These are phyloP conservation scores for Ephemerocybe angulata DNA, from an alignment of 768 basidiomycete species.

Conservation along the genomic window DNA sequence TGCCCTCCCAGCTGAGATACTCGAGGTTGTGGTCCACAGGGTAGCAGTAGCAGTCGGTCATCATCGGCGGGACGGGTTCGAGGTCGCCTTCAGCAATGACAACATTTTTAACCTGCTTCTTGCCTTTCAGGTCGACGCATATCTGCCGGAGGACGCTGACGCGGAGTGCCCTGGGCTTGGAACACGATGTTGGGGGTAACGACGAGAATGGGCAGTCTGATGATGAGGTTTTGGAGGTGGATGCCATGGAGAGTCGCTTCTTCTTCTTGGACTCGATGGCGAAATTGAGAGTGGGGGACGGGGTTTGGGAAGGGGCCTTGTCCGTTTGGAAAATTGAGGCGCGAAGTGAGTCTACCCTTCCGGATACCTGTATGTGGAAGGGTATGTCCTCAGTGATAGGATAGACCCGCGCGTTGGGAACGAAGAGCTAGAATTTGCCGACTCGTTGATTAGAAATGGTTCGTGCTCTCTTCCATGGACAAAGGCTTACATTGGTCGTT, in stretches of 20 bases:
- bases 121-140: constrained; percentile 30
- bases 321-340: constrained; percentile 36
- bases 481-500: constrained; percentile 47
- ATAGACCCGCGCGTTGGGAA: constrained; percentile 54
- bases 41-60: constrained; percentile 18
- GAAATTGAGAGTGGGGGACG: constrained; percentile 1
- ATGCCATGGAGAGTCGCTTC: not conserved
- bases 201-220: constrained; percentile 23
- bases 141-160: constrained; percentile 54
- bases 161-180: constrained; percentile 20
- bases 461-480: not conserved
- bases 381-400: constrained; percentile 55
- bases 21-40: constrained; percentile 23
- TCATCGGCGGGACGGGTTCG: constrained; percentile 38
- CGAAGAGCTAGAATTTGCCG: constrained; percentile 43
- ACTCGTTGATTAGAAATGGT: not conserved
- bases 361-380: constrained; percentile 61
- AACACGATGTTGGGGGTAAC: not conserved
- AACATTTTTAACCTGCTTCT: constrained; percentile 35
- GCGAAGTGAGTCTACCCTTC: constrained; percentile 40
- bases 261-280: constrained; percentile 8
- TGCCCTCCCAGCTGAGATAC: constrained; percentile 52
- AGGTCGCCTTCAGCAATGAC: constrained; percentile 49
- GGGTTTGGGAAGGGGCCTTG: constrained; percentile 16
- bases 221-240: constrained; percentile 7